These are phyloP conservation scores for Amanita pallidorosea DNA, from an alignment of 768 basidiomycete genomes.

Conservation along the genomic window DNA sequence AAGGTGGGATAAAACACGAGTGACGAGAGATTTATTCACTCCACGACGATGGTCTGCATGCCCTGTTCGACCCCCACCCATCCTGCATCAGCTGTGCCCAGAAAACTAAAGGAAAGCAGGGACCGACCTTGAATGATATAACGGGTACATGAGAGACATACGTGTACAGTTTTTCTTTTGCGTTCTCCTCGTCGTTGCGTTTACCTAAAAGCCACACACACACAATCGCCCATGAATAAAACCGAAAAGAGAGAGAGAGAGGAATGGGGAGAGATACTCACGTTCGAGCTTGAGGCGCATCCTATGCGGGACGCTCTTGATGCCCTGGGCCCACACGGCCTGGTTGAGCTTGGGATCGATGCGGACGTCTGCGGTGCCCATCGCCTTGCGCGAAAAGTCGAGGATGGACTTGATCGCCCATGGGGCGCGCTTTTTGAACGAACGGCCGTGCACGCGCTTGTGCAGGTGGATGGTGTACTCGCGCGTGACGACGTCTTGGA, in stretches of 20 bases:
- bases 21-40: not conserved
- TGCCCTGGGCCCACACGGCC: constrained; percentile 86
- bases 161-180: constrained; percentile 95
- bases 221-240: not conserved
- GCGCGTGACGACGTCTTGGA: constrained; percentile 95
- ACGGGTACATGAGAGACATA: constrained; percentile 80
- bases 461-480: constrained; percentile 99
- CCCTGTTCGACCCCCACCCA: not conserved
- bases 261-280: constrained; percentile 18
- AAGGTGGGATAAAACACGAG: not conserved
- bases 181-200: constrained; percentile 98
- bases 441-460: constrained; percentile 85
- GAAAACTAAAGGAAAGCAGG: not conserved
- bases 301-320: constrained; percentile 90
- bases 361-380: constrained; percentile 93
- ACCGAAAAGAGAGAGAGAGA: not conserved
- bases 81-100: not conserved
- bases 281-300: constrained; percentile 91
- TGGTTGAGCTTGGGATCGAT: constrained; percentile 96
- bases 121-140: constrained; percentile 70
- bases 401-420: constrained; percentile 93
- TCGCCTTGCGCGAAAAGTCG: constrained; percentile 84
- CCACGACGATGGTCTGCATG: constrained; percentile 1
- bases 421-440: constrained; percentile 97
- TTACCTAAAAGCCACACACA: constrained; percentile 54